These are phyloP conservation scores for Prunus mongolica DNA, from an alignment of 306 rosid species.

Conservation along the genomic window DNA sequence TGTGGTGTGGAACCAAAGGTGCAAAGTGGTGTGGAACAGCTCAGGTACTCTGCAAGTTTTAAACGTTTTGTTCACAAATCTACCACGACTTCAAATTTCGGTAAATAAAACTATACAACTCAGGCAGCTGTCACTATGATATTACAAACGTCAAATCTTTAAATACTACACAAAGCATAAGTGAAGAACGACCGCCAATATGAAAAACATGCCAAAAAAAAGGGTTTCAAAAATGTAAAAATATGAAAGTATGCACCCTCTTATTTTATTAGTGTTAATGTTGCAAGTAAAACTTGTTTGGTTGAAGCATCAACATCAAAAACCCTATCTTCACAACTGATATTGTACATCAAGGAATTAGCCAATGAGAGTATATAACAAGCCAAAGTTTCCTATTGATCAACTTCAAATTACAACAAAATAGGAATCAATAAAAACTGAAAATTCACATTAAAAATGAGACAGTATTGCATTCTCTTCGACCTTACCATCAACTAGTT, in stretches of 20 bases:
- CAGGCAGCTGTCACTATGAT: neutral
- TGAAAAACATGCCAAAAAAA: neutral
- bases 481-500: slow-evolving; percentile 43
- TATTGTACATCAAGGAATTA: slow-evolving; percentile 4
- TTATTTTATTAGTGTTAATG: neutral
- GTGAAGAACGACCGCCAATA: neutral
- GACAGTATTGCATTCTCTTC: neutral
- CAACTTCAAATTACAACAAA: slow-evolving; percentile 2
- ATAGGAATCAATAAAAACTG: neutral
- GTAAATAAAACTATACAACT: neutral
- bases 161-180: neutral
- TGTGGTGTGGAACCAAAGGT: neutral
- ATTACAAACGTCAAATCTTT: neutral
- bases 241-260: neutral
- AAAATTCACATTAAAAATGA: neutral
- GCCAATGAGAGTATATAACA: neutral
- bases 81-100: neutral
- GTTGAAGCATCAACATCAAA: neutral
- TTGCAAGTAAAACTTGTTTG: neutral
- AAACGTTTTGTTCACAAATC: neutral
- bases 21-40: neutral
- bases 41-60: neutral
- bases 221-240: neutral
- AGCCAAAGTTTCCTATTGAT: neutral
- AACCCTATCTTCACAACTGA: neutral